Percentiles rank a stretch among this genome's conserved stretches.
Conservation (phyloP, 768 basidiomycete genomes). For the Psilocybe tampanensis region DNA sequence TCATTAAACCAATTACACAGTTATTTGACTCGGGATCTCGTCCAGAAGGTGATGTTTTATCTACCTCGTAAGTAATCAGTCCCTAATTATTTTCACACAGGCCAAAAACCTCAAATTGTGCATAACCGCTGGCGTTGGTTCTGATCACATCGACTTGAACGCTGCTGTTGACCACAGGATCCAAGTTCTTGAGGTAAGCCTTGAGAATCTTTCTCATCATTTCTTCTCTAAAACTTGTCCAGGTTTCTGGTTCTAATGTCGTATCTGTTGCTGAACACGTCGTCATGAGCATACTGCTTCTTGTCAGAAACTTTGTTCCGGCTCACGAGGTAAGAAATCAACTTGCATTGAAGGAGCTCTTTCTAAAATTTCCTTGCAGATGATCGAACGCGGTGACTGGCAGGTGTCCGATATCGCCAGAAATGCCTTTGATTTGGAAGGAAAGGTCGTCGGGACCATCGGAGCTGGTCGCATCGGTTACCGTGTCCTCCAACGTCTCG, state of each 20-base stretch:
- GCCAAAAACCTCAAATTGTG: constrained; percentile 90
- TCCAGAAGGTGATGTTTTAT: constrained; percentile 54
- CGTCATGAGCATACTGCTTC: constrained; percentile 85
- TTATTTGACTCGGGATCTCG: constrained; percentile 73
- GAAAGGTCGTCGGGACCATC: constrained; percentile 90
- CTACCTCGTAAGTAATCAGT: not conserved
- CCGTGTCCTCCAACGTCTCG: constrained; percentile 78
- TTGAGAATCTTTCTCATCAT: not conserved
- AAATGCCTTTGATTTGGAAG: constrained; percentile 86
- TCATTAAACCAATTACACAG: constrained; percentile 18
- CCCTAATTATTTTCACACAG: constrained; percentile 32
- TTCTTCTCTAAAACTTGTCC: constrained; percentile 10
- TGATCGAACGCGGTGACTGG: constrained; percentile 88
- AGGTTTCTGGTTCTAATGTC: constrained; percentile 88
- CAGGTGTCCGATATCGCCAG: constrained; percentile 82
- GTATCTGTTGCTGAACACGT: constrained; percentile 92
- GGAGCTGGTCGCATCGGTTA: constrained; percentile 83
- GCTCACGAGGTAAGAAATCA: constrained; percentile 67
- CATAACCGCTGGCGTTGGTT: constrained; percentile 90
- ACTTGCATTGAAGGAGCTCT: not conserved
- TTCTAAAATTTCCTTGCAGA: constrained; percentile 38
- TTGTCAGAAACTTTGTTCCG: constrained; percentile 88
- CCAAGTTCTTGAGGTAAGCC: constrained; percentile 69
- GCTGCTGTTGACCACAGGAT: constrained; percentile 80
- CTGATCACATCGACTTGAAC: constrained; percentile 89